Evolutionary conservation across 2,329 filamentous ascomycete species (phyloP), one percentile per base, ranked within the genome.

Genomic region (Curvularia sp.): DNA sequence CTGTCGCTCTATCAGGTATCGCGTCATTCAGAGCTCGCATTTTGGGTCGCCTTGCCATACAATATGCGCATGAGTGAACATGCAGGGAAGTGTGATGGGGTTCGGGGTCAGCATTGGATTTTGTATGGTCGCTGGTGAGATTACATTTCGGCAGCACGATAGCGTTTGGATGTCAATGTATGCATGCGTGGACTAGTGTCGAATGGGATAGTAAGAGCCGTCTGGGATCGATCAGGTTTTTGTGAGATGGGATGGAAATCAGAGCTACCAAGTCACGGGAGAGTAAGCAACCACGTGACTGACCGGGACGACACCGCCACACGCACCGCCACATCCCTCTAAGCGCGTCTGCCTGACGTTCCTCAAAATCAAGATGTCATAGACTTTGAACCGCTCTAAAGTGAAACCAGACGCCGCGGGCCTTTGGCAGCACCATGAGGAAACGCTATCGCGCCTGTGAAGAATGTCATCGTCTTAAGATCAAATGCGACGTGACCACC

Each of bases 391-490:
- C 24, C 22, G 8, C 35, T 38, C 9, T 22, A 30, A 43, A 54
- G 33, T 39, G 30, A 52, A 54, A n/a, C 38, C 28, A 31, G 44
- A 48, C 13, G 8, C 2, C 30, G 30, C 30, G 42, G 38, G 24
- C 44, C 28, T 54, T 30, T 35, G 38, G 22, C 9, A 39, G n/a
- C 22, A 60, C 7, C 54, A 68, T 65, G 58, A 65, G 58, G 30
- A 72, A 70, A 58, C 68, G 68, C 18, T 53, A 55, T 51, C 64
- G 69, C 44, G 69, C 69, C 49, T 72, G 69, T 57, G 66, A 71
- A 63, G 68, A 67, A 53, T 72, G 69, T 52, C 69, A 72, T 52
- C 66, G 67, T 22, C 60, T 72, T 15, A 72, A 72, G 54, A 72
- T 72, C 56, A 72, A 71, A 49, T 72, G 69, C 60, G 67, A 71